phyloP scores from a whole-genome alignment of 805 yeast species.

The Ogataea angusta region DNA sequence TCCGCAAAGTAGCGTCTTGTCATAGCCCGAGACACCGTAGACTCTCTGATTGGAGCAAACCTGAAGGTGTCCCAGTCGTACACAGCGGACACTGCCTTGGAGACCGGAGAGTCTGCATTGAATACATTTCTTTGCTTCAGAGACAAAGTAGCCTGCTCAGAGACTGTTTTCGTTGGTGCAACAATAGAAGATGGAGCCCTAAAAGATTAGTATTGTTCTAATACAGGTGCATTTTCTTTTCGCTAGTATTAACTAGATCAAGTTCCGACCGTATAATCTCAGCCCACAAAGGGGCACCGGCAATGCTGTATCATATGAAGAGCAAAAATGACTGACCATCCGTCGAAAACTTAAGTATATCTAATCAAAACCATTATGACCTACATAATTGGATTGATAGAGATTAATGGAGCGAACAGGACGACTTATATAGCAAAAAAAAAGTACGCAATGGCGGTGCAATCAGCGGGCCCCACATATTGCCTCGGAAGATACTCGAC shows the following conservation, averaged over 20 bases:
- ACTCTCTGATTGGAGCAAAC: constrained; percentile 72
- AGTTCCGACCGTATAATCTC: constrained; percentile 42
- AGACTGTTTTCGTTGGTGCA: constrained; percentile 12
- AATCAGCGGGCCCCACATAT: neutral
- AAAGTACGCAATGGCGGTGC: neutral
- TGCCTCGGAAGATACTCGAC: neutral
- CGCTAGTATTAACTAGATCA: constrained; percentile 45
- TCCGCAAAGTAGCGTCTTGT: constrained; percentile 70
- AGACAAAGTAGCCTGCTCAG: constrained; percentile 6
- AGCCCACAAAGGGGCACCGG: constrained; percentile 32
- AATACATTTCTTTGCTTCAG: constrained; percentile 24
- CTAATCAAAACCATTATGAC: constrained; percentile 5
- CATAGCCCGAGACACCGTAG: constrained; percentile 79
- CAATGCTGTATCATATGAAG: constrained; percentile 17
- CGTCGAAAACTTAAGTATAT: constrained; percentile 8
- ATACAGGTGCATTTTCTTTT: constrained; percentile 34
- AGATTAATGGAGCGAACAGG: neutral
- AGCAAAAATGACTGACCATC: constrained; percentile 13
- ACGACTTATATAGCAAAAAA: constrained; percentile 1
- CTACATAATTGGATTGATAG: constrained; percentile 6
- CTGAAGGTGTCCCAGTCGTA: constrained; percentile 64
- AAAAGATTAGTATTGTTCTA: constrained; percentile 11
- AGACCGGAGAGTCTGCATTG: constrained; percentile 26
- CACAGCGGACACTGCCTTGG: constrained; percentile 30
- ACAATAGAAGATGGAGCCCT: constrained; percentile 25